Conservation (phyloP, 2,329 filamentous ascomycete species). For the Thelonectria rubi region DNA sequence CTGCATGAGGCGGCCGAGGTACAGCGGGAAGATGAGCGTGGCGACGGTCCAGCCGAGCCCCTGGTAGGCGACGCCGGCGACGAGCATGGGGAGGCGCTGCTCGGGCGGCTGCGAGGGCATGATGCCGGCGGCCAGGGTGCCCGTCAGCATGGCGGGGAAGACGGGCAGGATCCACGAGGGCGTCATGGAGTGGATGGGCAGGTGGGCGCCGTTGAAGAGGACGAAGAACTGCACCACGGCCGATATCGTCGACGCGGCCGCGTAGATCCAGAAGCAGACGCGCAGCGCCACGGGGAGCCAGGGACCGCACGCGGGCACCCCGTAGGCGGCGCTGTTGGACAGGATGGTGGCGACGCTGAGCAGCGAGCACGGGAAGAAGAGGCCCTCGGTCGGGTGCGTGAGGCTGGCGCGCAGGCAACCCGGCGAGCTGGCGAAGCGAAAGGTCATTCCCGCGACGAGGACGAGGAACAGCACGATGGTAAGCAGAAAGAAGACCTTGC, state of each 20-base stretch:
- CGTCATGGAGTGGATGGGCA: slow-evolving; percentile 42
- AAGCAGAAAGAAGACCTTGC: slow-evolving; percentile 57
- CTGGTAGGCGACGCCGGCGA: slow-evolving; percentile 41
- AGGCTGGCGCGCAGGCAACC: slow-evolving; percentile 60
- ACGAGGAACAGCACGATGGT: slow-evolving; percentile 59
- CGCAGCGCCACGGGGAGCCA: slow-evolving; percentile 60
- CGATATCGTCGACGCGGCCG: slow-evolving; percentile 44
- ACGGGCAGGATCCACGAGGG: slow-evolving; percentile 45
- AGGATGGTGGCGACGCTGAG: slow-evolving; percentile 72
- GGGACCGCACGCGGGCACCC: slow-evolving; percentile 55
- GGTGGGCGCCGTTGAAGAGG: slow-evolving; percentile 42
- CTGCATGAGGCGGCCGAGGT: slow-evolving; percentile 41
- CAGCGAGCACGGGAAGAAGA: slow-evolving; percentile 70
- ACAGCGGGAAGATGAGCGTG: slow-evolving; percentile 37
- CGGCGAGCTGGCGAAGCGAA: slow-evolving; percentile 67
- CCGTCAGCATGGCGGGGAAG: slow-evolving; percentile 43
- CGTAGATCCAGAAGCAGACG: slow-evolving; percentile 63
- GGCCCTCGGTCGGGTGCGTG: slow-evolving; percentile 62
- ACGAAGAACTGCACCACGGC: slow-evolving; percentile 42
- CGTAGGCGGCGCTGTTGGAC: slow-evolving; percentile 72
- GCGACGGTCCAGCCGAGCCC: slow-evolving; percentile 42
- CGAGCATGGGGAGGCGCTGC: slow-evolving; percentile 38
- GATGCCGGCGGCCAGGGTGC: slow-evolving; percentile 38
- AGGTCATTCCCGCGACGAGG: slow-evolving; percentile 62
- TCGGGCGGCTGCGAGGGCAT: slow-evolving; percentile 39